Evolutionary conservation across 2,329 filamentous ascomycete species (phyloP), one percentile per base, ranked within the genome.

Genomic region (Sporothrix protearum): DNA sequence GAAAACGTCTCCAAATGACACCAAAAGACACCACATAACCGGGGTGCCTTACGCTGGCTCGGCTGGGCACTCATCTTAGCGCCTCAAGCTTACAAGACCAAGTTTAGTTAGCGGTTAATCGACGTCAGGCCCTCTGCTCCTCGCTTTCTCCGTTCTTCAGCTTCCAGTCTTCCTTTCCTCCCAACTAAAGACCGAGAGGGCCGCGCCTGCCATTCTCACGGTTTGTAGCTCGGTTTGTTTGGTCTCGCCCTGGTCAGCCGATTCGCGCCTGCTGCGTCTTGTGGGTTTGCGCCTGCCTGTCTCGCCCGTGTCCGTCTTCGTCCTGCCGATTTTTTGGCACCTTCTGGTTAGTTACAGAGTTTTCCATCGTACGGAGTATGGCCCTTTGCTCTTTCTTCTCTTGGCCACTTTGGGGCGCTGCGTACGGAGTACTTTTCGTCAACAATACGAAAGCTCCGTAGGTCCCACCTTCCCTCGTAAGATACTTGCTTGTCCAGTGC

Each of bases 21-120:
- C n/a, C 12, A n/a, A 68, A 55, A 55, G 6, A 22, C 8, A 51
- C 64, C 28, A 30, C 22, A 66, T 47, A 66, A 66, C 61, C 61
- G 64, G 64, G 64, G 45, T 67, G 45, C 64, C 64, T 67, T 36
- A 67, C 28, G 16, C 61, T 67, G 45, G 64, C 53, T 36, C 51
- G 19, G 16, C 61, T 67, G 45, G 64, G 64, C 64, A 51, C 45
- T 36, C 25, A 45, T 49, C 64, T 51, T 67, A 67, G 64, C 45
- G 42, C 45, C 16, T n/a, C 7, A 33, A 67, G 64, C 64, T 67
- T 53, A 53, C 64, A 68, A 55, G 30, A 30, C 33, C 49, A 55
- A 55, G 30, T 22, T 36, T 28, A 36, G 25, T 47, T 53, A 67
- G 22, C 33, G 22, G 25, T 47, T 53, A 67, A 33, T 30, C 28